These are phyloP conservation scores for Didymella pomorum DNA, from an alignment of 2,329 filamentous ascomycete genomes.

Conservation along the genomic window DNA sequence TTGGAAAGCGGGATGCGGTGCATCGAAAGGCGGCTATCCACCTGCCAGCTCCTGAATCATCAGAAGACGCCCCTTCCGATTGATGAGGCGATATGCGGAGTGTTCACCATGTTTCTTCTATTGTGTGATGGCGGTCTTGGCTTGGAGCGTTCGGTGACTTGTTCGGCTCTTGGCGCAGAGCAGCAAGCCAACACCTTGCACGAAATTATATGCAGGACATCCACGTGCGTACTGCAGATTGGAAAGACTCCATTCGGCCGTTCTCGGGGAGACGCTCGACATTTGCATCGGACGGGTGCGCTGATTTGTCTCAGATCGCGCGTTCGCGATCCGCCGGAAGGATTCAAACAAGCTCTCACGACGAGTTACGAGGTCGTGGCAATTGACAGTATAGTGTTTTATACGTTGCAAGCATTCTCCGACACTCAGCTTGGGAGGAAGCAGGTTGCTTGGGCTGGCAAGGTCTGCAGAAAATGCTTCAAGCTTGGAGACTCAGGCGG, in stretches of 20 bases:
- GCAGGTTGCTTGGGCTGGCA: not conserved
- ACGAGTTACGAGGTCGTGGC: not conserved
- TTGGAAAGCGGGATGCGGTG: not conserved
- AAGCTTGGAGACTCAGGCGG: not conserved
- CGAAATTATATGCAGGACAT: no score
- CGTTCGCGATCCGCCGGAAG: slow-evolving; percentile 1
- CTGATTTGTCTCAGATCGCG: not conserved
- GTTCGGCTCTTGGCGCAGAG: slow-evolving; percentile 11
- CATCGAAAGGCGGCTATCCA: not conserved
- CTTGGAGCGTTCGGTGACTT: slow-evolving; percentile 1
- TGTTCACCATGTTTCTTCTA: not conserved
- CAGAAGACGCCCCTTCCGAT: not conserved
- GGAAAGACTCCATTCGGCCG: not conserved
- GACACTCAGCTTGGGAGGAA: not conserved
- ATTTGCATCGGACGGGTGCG: not conserved
- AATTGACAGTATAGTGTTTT: not conserved
- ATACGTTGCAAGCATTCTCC: not conserved
- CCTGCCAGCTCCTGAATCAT: not conserved
- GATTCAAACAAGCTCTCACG: not conserved
- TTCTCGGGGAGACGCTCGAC: not conserved
- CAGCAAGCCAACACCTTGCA: no score
- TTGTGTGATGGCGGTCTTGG: slow-evolving; percentile 5
- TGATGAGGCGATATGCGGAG: slow-evolving; percentile 1
- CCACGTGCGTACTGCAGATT: not conserved
- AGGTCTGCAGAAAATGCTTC: not conserved